Evolutionary conservation across 2,329 filamentous ascomycete species (phyloP).

Genomic region (Stagonosporopsis chrysanthemi): DNA sequence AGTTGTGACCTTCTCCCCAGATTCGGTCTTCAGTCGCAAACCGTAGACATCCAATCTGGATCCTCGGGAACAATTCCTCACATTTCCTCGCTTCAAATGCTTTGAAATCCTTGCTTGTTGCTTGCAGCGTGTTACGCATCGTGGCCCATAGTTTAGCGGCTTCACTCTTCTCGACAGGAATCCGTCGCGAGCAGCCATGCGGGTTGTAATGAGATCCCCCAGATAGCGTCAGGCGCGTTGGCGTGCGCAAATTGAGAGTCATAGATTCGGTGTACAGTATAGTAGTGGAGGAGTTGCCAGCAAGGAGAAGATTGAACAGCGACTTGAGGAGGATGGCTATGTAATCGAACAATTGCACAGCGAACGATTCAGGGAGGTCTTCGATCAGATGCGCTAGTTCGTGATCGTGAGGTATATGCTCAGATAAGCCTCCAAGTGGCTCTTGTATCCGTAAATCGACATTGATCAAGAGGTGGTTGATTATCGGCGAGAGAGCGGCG

Average conservation of each 20-base stretch:
- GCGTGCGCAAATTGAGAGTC: slow-evolving; percentile 39
- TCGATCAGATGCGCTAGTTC: slow-evolving; percentile 37
- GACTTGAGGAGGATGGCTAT: slow-evolving; percentile 42
- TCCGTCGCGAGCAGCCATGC: slow-evolving; percentile 24
- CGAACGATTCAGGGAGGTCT: slow-evolving; percentile 37
- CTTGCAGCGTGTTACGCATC: slow-evolving; percentile 39
- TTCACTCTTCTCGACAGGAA: slow-evolving; percentile 30
- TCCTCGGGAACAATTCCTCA: slow-evolving; percentile 34
- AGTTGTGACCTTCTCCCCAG: slow-evolving; percentile 41
- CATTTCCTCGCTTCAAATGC: slow-evolving; percentile 36
- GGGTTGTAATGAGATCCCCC: slow-evolving; percentile 23
- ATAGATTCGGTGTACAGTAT: slow-evolving; percentile 38
- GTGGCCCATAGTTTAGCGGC: slow-evolving; percentile 30
- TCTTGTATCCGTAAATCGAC: slow-evolving; percentile 41
- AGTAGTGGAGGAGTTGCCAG: slow-evolving; percentile 30
- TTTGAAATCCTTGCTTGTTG: slow-evolving; percentile 35
- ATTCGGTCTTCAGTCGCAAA: slow-evolving; percentile 38
- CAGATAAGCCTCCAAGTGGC: slow-evolving; percentile 29
- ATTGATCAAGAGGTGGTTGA: slow-evolving; percentile 41
- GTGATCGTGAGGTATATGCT: slow-evolving; percentile 34
- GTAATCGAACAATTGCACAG: slow-evolving; percentile 42
- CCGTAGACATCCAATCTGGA: slow-evolving; percentile 37
- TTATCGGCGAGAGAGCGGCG: slow-evolving; percentile 36
- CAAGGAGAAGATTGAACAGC: slow-evolving; percentile 33
- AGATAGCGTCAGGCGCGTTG: slow-evolving; percentile 30